Evolutionary conservation across 139 green algal genomes (phyloP), one percentile per base, ranked within the genome.

Genomic region (Coccomyxa sp.): DNA sequence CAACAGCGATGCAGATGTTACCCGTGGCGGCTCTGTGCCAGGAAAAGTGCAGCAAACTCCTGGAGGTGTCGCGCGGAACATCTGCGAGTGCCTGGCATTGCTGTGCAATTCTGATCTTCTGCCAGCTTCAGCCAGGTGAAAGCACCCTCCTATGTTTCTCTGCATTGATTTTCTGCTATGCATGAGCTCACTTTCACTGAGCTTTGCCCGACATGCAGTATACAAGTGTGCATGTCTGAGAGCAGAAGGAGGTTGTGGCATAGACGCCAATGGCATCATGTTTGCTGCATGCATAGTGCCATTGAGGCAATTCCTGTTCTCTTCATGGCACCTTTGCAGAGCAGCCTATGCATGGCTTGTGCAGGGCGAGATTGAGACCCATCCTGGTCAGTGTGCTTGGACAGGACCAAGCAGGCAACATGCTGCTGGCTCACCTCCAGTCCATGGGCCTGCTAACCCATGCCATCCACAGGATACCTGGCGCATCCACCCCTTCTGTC

Each of bases 41-140:
- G 88, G 88, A 13, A 77, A 31, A 58, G 89, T 95, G 0, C 45
- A 14, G 3, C 89, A 94, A 75, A 84, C 90, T 59, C 82, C 89
- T 59, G 91, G 91, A 25, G 90, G 91, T 18, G 91, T 94, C 58
- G 87, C 81, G 0, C 83, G 90, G n/a, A 95, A 95, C 79, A 92
- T 94, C 58, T 91, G 89, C 7, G 86, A 92, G 58, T 83, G 68
- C 7, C 84, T 92, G 15, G 85, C 81, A 27, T 32, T 77, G 25
- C 86, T 89, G 82, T n/a, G 79, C 28, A 45, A 13, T 30, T 58
- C 71, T 57, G 71, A 38, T 58, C 60, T 18, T 4, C 27, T 30
- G 38, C 38, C 38, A 51, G n/a, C 75, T 38, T n/a, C n/a, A 79
- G 27, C 75, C 30, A 63, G 30, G 30, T 25, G 3, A 10, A 31